Conservation (phyloP, 2,329 filamentous ascomycete genomes). For the Pseudocercospora fuligena region DNA sequence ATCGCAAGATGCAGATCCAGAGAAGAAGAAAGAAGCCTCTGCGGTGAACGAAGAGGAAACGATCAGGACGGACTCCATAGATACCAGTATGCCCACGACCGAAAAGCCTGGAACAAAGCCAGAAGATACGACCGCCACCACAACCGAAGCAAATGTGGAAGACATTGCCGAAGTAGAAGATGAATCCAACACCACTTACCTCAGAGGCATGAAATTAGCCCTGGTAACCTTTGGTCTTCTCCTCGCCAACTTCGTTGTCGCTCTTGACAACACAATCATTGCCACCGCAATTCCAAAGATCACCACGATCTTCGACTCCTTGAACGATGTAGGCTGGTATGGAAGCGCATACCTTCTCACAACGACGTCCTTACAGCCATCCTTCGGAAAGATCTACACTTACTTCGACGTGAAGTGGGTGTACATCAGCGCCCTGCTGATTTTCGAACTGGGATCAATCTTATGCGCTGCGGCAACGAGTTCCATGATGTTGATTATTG, state of each 20-base stretch:
- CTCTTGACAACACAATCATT: slow-evolving; percentile 48
- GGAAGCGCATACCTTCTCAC: slow-evolving; percentile 51
- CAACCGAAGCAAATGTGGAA: neutral
- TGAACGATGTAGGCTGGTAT: slow-evolving; percentile 56
- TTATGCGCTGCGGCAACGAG: slow-evolving; percentile 58
- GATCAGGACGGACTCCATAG: neutral
- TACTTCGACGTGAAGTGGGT: slow-evolving; percentile 60
- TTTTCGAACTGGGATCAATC: slow-evolving; percentile 58
- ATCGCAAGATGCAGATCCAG: neutral
- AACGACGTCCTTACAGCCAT: slow-evolving; percentile 48
- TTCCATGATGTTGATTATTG: slow-evolving; percentile 60
- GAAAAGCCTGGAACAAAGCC: neutral
- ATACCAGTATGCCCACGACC: neutral
- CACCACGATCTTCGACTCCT: slow-evolving; percentile 53
- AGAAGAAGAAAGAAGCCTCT: neutral
- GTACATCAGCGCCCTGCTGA: slow-evolving; percentile 55
- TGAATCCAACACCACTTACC: slow-evolving; percentile 37
- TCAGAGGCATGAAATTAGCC: slow-evolving; percentile 30
- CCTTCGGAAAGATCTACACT: slow-evolving; percentile 63
- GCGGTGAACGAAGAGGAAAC: neutral
- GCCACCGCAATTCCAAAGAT: slow-evolving; percentile 48
- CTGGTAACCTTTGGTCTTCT: slow-evolving; percentile 32
- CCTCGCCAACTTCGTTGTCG: slow-evolving; percentile 29
- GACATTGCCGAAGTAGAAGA: too few species aligned
- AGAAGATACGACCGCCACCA: neutral